Evolutionary conservation across 129 eudicot species (phyloP), one percentile per base, ranked within the genome.

Genomic region (Arctium minus): DNA sequence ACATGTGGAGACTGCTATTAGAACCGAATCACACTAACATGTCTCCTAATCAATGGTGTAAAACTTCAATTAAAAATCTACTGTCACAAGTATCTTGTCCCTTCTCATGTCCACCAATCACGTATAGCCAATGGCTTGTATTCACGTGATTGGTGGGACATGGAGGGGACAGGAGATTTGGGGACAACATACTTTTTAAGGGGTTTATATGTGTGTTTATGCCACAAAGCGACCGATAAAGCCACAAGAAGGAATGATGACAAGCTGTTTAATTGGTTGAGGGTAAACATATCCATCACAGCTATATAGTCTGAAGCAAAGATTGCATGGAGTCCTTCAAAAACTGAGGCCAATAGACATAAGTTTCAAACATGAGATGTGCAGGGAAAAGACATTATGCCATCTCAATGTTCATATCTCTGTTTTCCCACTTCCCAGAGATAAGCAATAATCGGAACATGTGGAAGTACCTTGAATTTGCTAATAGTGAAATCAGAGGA

Each of bases 281-380:
- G 39, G 31, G n/a, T 75, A 13, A 42, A 9, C 27, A 31, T 75
- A 46, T 44, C 65, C n/a, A 17, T 3, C 29, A 2, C 79, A 27
- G 27, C 35, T 80, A 22, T 33, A 31, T 80, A 35, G 83, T 35
- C 38, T 80, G 50, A 80, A 80, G 13, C 40, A 70, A 22, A 35
- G 36, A 37, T 35, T 72, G 60, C 36, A 65, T 44, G 65, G 78
- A 40, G 35, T 46, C 62, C 18, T 4, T 39, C 3, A 46, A 31
- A 79, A 70, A 8, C 31, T 40, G 18, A 29, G 38, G 40, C 42
- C 75, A 13, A 42, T 39, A 79, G 42, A 68, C 32, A 44, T 44
- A 79, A 42, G 56, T 53, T 65, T 72, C 40, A 37, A 50, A 35
- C 56, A 48, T 11, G 18, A 44, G 18, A 42, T 44, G 67, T 69